Evolutionary conservation across 2,329 filamentous ascomycete species (phyloP), one percentile per base, ranked within the genome.

Genomic region (Tolypocladium cylindrosporum): DNA sequence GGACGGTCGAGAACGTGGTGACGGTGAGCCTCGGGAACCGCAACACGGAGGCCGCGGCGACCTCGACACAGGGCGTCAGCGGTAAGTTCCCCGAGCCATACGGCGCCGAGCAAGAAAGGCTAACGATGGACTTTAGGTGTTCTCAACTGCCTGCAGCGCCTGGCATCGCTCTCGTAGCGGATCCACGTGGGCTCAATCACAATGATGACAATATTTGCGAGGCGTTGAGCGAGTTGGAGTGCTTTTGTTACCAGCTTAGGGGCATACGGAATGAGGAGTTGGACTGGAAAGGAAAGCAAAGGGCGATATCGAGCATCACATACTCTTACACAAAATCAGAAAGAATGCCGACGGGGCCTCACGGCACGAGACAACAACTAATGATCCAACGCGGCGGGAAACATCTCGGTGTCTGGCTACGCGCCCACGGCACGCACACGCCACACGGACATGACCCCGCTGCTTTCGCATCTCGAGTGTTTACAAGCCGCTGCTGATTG

Each of bases 41-140:
- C 61, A 97, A 92, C 73, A 97, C 93, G 0, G 89, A 96, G 71
- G 93, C 93, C 9, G 86, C 84, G 54, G 85, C 88, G 1, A 96
- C 93, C 0, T 72, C 96, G 67, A 93, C 91, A 0, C 93, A 96
- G 71, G 93, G 93, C 63, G 91, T 96, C 50, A 96, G 90, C 71
- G 92, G 92, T 90, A 78, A 74, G 85, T 61, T 27, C 16, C 27
- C n/a, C 27, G 50, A 19, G 42, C 54, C 48, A 13, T 9, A 6
- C n/a, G 4, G 10, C 19, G 8, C 3, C 11, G 27, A 13, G 27
- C 27, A 10, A 50, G 9, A 34, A 51, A 55, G n/a, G 41, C 51
- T 57, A 24, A 57, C 27, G 40, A 57, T 27, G 36, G 55, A 27
- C 42, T 55, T 19, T 53, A 77, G 75, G 75, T 60, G 73, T 77